These are phyloP conservation scores for Apiospora malaysiana DNA, from an alignment of 2,329 filamentous ascomycete species.

Conservation along the genomic window DNA sequence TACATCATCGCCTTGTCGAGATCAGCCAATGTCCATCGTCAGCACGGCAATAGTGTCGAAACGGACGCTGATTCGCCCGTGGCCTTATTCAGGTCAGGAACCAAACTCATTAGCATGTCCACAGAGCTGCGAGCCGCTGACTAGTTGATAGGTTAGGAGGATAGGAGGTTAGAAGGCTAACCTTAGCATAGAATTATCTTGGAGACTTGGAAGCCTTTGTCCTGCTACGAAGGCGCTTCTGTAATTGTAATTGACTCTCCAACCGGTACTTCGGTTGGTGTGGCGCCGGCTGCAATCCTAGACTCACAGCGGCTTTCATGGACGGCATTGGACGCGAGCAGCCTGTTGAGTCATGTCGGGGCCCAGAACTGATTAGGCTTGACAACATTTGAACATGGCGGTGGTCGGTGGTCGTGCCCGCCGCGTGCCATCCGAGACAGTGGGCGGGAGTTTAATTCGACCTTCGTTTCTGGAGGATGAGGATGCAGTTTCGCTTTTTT, in stretches of 20 bases:
- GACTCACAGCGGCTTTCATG: not conserved
- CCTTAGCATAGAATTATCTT: not conserved
- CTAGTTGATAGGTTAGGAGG: not conserved
- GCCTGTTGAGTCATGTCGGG: conserved; percentile 1
- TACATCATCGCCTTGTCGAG: not conserved
- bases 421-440: conserved; percentile 10
- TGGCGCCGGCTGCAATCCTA: not conserved
- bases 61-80: conserved; percentile 5
- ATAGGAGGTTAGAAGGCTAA: too few species aligned
- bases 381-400: too few species aligned
- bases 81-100: not conserved
- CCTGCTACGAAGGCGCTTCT: not conserved
- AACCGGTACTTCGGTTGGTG: not conserved
- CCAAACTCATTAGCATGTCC: not conserved
- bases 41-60: not conserved
- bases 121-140: not conserved
- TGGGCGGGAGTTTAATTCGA: not conserved
- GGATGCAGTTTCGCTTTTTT: not conserved
- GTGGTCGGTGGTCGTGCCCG: too few species aligned
- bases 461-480: not conserved
- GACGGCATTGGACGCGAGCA: not conserved
- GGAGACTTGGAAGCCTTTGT: not conserved
- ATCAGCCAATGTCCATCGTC: not conserved
- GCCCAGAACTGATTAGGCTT: not conserved
- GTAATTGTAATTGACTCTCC: not conserved